Evolutionary conservation across 176 grass and related monocot genomes (phyloP), one percentile per base, ranked within the genome.

Genomic region (Zoysia pacifica): DNA sequence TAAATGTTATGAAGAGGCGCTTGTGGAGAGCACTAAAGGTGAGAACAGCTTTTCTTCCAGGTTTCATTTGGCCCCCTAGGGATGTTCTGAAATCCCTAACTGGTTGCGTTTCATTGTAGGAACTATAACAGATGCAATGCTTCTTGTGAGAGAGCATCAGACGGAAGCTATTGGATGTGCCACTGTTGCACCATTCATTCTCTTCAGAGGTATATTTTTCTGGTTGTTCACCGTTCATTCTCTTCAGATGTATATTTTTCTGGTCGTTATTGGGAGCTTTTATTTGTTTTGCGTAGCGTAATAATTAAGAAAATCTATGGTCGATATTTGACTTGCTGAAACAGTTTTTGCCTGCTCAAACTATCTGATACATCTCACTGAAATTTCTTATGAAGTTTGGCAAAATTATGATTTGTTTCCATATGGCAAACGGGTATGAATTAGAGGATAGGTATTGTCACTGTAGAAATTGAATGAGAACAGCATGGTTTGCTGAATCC

Each of bases 11-110:
- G 92, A 91, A 81, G 86, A 89, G 62, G 69, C 72, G 11, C 74
- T 98, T 60, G 88, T 89, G 39, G 69, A 82, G 48, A 87, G 28
- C 59, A 80, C 84, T 63, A 94, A 94, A 94, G 90, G 92, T 93
- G 49, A 86, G 38, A 76, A 0, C 7, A 67, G 9, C 44, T 48
- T 49, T 41, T 14, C 5, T 4, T 16, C 19, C 16, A 43, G 2
- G 41, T 52, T 82, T 11, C 42, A 61, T 61, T 73, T 76, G 7
- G 28, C 56, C 10, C 16, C 56, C 19, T 81, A 70, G n/a, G 65
- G 61, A 72, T 11, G 13, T 67, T 67, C 12, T 58, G 5, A 53
- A 73, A 60, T 50, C 14, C 38, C n/a, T 45, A 44, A 66, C 52
- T 78, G 38, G 6, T 87, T 86, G 79, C 16, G 41, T 83, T 78